These are phyloP conservation scores for Boehmeria nivea DNA, from an alignment of 306 rosid genomes.

Conservation along the genomic window DNA sequence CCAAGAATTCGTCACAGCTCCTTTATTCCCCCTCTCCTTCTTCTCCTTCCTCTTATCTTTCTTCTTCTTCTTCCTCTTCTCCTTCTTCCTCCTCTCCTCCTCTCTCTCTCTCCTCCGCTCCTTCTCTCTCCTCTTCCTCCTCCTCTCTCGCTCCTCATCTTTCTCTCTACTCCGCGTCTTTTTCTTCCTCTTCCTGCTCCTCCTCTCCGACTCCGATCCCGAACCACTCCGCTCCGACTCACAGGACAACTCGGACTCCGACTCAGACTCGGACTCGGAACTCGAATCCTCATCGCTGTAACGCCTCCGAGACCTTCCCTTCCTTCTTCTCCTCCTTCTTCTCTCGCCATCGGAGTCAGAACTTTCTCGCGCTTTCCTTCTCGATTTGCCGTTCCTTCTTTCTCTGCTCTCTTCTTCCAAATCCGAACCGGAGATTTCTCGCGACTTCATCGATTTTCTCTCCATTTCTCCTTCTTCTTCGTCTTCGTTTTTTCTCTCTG, in stretches of 20 bases:
- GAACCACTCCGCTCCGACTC: slow-evolving; percentile 37
- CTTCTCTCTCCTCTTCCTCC: slow-evolving; percentile 25
- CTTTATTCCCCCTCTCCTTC: slow-evolving; percentile 71
- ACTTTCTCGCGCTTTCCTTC: slow-evolving; percentile 42
- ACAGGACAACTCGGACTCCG: slow-evolving; percentile 28
- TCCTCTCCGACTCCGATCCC: slow-evolving; percentile 23
- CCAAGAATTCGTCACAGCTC: slow-evolving; percentile 87
- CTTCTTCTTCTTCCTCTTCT: slow-evolving; percentile 34
- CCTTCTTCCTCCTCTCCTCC: slow-evolving; percentile 29
- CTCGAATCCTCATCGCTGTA: slow-evolving; percentile 46
- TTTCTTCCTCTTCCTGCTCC: slow-evolving; percentile 35
- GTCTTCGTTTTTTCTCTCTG: slow-evolving; percentile 1
- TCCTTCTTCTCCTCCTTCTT: slow-evolving; percentile 29
- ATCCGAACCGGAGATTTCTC: no score
- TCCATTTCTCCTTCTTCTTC: slow-evolving; percentile 30
- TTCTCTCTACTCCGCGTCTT: slow-evolving; percentile 17
- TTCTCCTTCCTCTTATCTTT: slow-evolving; percentile 52
- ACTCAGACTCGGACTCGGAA: slow-evolving; percentile 26
- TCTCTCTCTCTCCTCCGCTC: slow-evolving; percentile 31
- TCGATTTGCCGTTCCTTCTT: slow-evolving; percentile 30
- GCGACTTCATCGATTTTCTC: slow-evolving; percentile 29
- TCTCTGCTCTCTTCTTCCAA: slow-evolving; percentile 12
- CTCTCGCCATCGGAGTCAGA: slow-evolving; percentile 39
- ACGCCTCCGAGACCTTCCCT: slow-evolving; percentile 47
- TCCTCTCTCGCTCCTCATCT: slow-evolving; percentile 26